These are phyloP conservation scores for Przewalskia tangutica DNA, from an alignment of 257 asterid species.

Conservation along the genomic window DNA sequence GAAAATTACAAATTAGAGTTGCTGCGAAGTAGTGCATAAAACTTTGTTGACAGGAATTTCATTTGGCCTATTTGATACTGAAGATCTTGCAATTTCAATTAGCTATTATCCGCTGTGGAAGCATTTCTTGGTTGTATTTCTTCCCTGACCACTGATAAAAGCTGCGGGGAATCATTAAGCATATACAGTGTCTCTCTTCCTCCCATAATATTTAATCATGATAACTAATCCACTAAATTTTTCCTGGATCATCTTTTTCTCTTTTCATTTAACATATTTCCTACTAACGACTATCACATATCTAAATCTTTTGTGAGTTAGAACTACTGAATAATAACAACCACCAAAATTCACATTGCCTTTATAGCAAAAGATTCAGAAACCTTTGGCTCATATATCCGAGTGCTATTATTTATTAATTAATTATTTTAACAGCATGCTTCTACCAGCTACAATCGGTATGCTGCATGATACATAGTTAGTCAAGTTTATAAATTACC, in stretches of 20 bases:
- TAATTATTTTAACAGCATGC: not conserved
- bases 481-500: slow-evolving; percentile 25
- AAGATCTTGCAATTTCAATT: too few relatives aligned
- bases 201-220: not conserved
- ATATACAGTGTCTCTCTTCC: not conserved
- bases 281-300: not conserved
- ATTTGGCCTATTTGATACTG: too few relatives aligned
- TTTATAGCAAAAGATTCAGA: not conserved
- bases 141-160: too few relatives aligned
- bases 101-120: too few relatives aligned
- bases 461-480: not conserved
- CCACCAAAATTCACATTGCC: not conserved
- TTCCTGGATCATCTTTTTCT: not conserved
- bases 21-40: too few relatives aligned
- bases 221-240: not conserved
- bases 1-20: too few relatives aligned
- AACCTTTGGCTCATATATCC: not conserved
- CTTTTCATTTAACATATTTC: not conserved
- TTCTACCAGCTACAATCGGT: not conserved
- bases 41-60: too few relatives aligned
- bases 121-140: too few relatives aligned
- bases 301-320: not conserved
- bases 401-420: not conserved
- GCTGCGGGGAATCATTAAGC: not conserved
- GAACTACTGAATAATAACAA: not conserved